A percentile compares a stretch with the other conserved stretches of the same genome.
These are phyloP conservation scores for Ilyonectria destructans DNA, from an alignment of 2,329 filamentous ascomycete species.

Conservation along the genomic window DNA sequence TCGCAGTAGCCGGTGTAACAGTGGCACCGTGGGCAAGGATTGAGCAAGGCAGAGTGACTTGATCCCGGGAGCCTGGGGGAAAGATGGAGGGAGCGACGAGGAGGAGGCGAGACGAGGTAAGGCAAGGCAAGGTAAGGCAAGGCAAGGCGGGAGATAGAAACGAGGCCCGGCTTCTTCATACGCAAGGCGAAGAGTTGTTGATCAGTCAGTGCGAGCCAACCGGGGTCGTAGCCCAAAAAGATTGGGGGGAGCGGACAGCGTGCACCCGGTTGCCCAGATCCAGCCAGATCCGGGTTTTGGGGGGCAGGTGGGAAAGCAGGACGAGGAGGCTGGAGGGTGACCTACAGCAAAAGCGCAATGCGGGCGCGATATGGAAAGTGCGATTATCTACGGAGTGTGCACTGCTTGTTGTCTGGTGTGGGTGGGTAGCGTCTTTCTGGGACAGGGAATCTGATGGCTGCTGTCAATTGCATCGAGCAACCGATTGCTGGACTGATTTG, in stretches of 20 bases:
- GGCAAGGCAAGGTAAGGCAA: conserved; percentile 8
- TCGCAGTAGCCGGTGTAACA: conserved; percentile 36
- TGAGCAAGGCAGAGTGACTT: neutral
- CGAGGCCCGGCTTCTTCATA: neutral
- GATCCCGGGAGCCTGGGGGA: neutral
- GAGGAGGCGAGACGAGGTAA: conserved; percentile 5
- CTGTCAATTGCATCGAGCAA: conserved; percentile 4
- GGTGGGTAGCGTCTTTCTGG: neutral
- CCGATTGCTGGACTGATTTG: neutral
- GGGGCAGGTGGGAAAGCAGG: neutral
- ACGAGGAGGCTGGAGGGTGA: neutral
- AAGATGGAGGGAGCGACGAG: conserved; percentile 3
- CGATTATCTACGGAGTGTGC: neutral
- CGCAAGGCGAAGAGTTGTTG: neutral
- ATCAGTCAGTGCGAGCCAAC: neutral
- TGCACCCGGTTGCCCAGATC: conserved; percentile 8
- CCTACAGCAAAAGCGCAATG: neutral
- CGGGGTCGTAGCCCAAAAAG: neutral
- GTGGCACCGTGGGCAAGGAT: conserved; percentile 6
- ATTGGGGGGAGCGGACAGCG: neutral
- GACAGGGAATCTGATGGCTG: conserved; percentile 3
- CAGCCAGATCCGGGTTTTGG: conserved; percentile 8
- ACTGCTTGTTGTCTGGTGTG: conserved; percentile 7
- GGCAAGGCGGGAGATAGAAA: conserved; percentile 1
- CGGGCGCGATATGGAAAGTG: neutral